Percentiles rank a stretch among this genome's conserved stretches.
Evolutionary conservation across 73 alveolate species (phyloP).

Genomic region (Paramecium sonneborni): DNA sequence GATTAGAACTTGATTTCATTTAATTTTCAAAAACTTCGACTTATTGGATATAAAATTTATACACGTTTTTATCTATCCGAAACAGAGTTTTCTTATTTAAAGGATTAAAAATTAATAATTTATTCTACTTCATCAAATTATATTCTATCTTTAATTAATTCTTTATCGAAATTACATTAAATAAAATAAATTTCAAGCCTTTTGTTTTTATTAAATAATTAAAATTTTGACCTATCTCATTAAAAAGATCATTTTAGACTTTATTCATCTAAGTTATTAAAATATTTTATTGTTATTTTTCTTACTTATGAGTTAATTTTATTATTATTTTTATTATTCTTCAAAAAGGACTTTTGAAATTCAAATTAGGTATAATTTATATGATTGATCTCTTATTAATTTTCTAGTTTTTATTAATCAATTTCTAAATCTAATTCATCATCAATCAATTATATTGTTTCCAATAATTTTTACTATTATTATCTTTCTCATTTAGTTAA

Average conservation of each 20-base stretch:
- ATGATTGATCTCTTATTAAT: background rate
- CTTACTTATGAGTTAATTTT: background rate
- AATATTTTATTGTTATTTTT: background rate
- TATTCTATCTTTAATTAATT: background rate
- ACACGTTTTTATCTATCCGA: background rate
- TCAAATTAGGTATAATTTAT: background rate
- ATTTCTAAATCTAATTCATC: background rate
- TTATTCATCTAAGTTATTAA: background rate
- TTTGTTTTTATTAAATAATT: background rate
- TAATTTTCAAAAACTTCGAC: background rate
- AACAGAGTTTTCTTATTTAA: background rate
- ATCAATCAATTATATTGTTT: background rate
- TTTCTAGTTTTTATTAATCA: background rate
- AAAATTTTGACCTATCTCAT: background rate
- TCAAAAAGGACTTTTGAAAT: background rate
- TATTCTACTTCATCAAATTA: background rate
- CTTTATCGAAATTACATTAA: background rate
- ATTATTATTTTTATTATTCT: background rate
- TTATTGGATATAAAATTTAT: background rate
- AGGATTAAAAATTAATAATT: background rate
- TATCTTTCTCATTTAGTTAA: background rate
- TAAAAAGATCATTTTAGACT: background rate
- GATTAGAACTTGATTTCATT: constrained; percentile 2
- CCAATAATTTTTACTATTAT: background rate
- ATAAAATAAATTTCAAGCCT: background rate